Evolutionary conservation across 352 stramenopile genomes (phyloP).

Genomic region (Pythium rishiriense): DNA sequence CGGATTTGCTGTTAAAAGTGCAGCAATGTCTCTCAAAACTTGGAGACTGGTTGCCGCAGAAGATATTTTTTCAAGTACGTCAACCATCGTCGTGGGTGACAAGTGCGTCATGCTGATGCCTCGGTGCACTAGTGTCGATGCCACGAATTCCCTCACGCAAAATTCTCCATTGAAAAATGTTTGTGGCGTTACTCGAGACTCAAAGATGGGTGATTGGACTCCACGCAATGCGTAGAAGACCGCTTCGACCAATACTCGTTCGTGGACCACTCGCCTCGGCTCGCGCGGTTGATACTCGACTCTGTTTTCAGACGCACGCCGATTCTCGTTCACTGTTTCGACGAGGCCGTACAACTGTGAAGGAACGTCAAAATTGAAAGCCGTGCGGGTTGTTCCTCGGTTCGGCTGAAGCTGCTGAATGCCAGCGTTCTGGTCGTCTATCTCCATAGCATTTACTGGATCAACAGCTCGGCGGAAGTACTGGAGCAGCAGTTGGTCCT

Average conservation of each 20-base stretch:
- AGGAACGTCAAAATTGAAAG: constrained; percentile 20
- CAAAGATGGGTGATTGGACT: constrained; percentile 53
- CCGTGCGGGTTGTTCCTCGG: not conserved
- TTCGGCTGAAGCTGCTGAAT: not conserved
- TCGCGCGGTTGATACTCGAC: not conserved
- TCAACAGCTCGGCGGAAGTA: constrained; percentile 37
- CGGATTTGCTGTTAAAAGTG: constrained; percentile 22
- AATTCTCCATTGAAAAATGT: constrained; percentile 35
- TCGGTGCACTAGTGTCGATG: constrained; percentile 18
- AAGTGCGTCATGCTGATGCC: constrained; percentile 46
- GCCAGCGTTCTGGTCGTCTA: not conserved
- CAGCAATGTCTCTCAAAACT: constrained; percentile 45
- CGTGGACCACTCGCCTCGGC: constrained; percentile 42
- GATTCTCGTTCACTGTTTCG: constrained; percentile 8
- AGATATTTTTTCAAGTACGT: constrained; percentile 36
- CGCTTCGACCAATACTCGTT: constrained; percentile 46
- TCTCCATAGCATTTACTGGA: constrained; percentile 9
- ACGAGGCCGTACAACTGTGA: constrained; percentile 4
- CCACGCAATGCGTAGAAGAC: constrained; percentile 62
- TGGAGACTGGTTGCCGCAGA: constrained; percentile 46
- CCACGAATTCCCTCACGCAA: constrained; percentile 26
- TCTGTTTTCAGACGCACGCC: not conserved
- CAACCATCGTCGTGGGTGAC: constrained; percentile 42
- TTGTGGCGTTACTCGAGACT: constrained; percentile 21
- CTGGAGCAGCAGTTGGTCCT: constrained; percentile 40